Conservation (phyloP, 345 rosid genomes). For the Melaleuca quinquenervia region DNA sequence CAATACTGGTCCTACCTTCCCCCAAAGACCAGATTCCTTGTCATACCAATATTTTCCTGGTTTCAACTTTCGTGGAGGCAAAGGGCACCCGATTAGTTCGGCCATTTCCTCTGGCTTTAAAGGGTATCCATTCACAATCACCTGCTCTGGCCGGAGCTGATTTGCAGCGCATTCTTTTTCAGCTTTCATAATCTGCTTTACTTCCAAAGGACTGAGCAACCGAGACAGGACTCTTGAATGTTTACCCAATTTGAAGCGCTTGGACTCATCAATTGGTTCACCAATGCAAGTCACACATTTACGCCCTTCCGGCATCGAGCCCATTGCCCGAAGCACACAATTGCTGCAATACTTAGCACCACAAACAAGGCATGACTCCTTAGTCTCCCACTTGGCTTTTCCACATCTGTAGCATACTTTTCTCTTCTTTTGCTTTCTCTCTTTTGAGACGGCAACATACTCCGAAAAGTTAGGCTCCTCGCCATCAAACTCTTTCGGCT, state of each 20-base stretch:
- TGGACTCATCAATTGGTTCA: conserved; percentile 78
- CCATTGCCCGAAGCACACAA: conserved; percentile 97
- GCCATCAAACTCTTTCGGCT: conserved; percentile 29
- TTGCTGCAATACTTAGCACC: conserved; percentile 84
- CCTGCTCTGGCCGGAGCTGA: conserved; percentile 91
- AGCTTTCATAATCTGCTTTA: conserved; percentile 95
- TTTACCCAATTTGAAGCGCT: conserved; percentile 63
- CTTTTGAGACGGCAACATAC: conserved; percentile 50
- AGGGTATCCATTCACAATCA: conserved; percentile 74
- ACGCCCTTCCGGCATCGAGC: conserved; percentile 99
- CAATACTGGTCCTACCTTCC: conserved; percentile 42
- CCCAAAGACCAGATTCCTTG: conserved; percentile 97
- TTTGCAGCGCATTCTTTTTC: conserved; percentile 92
- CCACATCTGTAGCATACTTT: conserved; percentile 74
- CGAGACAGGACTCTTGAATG: conserved; percentile 66
- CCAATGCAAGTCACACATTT: conserved; percentile 89
- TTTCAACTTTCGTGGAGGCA: conserved; percentile 80
- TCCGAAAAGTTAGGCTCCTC: conserved; percentile 44
- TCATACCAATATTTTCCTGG: conserved; percentile 98
- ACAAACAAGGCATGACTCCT: conserved; percentile 91
- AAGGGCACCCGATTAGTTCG: conserved; percentile 60
- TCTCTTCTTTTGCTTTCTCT: conserved; percentile 44
- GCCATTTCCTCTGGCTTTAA: conserved; percentile 87
- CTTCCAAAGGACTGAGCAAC: conserved; percentile 88
- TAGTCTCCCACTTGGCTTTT: conserved; percentile 89